Percentiles rank a stretch among this genome's conserved stretches.
These are phyloP conservation scores for Boletus smithii DNA, from an alignment of 1,284 basidiomycete species.

Conservation along the genomic window DNA sequence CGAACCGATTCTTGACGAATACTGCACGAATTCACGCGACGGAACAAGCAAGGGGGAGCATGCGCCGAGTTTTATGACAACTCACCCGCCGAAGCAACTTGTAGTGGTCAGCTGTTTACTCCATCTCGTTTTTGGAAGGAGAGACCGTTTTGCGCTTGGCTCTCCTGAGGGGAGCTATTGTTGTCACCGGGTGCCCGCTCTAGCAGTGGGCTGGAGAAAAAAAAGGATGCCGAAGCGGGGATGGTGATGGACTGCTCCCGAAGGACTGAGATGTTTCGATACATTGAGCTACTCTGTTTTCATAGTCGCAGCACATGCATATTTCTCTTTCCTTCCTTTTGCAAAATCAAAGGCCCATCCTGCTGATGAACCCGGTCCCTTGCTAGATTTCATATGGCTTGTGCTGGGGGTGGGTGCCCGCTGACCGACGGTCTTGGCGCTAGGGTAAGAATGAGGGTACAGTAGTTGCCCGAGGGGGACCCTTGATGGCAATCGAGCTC, in stretches of 20 bases:
- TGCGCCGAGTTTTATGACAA: constrained; percentile 19
- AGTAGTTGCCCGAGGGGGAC: constrained; percentile 4
- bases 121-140: constrained; percentile 13
- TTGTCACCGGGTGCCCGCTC: constrained; percentile 29
- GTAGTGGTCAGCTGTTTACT: constrained; percentile 13
- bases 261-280: constrained; percentile 32
- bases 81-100: constrained; percentile 15
- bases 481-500: constrained; percentile 17
- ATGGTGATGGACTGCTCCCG: constrained; percentile 26
- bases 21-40: constrained; percentile 31
- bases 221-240: constrained; percentile 16
- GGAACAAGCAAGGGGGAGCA: constrained; percentile 25
- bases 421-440: constrained; percentile 7
- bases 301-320: constrained; percentile 22
- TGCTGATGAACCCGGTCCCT: not conserved
- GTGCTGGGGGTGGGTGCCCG: constrained; percentile 3
- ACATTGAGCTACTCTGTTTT: constrained; percentile 25
- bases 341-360: constrained; percentile 13
- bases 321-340: constrained; percentile 12
- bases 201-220: constrained; percentile 32
- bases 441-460: constrained; percentile 17
- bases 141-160: constrained; percentile 9
- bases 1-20: constrained; percentile 49
- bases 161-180: constrained; percentile 25
- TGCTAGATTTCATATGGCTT: no score